Conservation (phyloP, 768 basidiomycete species). For the Crucibulum laeve region DNA sequence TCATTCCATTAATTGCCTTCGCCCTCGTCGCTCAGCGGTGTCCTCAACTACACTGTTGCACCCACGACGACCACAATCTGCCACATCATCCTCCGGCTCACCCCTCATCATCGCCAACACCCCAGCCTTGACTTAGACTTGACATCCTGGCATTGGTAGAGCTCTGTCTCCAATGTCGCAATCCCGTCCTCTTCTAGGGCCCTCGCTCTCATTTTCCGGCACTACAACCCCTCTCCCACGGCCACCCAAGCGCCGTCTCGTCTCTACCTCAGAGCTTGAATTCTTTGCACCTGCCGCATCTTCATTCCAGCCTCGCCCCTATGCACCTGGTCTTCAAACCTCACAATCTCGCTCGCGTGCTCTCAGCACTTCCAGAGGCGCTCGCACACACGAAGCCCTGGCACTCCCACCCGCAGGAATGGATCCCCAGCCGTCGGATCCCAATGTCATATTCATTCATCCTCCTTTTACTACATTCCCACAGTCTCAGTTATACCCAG, state of each 20-base stretch:
- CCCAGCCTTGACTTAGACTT: conserved; percentile 11
- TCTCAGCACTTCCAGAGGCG: conserved; percentile 23
- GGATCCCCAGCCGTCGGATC: conserved; percentile 70
- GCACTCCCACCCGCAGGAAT: conserved; percentile 47
- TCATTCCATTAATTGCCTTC: no score
- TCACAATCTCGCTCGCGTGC: conserved; percentile 18
- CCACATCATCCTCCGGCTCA: no score
- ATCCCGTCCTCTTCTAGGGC: conserved; percentile 7
- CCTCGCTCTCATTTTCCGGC: conserved; percentile 17
- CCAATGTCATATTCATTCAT: conserved; percentile 63
- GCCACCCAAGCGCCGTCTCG: conserved; percentile 44
- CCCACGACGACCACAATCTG: no score
- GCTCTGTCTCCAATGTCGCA: no score
- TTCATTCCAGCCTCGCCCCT: conserved; percentile 65
- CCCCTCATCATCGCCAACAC: no score
- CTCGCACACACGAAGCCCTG: conserved; percentile 35
- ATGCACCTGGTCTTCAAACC: conserved; percentile 34
- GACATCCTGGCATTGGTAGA: no score
- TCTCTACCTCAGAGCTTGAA: conserved; percentile 41
- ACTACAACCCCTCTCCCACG: conserved; percentile 23
- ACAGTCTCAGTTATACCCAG: conserved; percentile 50
- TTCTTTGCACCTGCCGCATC: conserved; percentile 63
- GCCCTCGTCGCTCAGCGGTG: no score
- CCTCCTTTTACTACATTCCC: conserved; percentile 73
- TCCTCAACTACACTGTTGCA: no score